Percentiles rank a stretch among this genome's conserved stretches.
Conservation (phyloP, 1,139 yeast species). For the Debaryomyces robertsiae region DNA sequence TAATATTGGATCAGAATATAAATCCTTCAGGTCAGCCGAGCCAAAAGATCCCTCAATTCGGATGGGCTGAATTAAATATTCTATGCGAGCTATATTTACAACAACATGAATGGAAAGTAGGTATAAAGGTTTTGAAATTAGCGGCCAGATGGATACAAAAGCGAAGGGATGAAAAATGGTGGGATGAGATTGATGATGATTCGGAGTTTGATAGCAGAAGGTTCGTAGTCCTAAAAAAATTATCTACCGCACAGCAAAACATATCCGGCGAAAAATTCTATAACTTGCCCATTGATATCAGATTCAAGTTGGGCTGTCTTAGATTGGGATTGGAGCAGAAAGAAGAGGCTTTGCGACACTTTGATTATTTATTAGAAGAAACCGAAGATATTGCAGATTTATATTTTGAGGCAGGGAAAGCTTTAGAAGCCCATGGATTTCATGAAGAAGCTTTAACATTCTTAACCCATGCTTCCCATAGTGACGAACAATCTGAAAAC, state of each 20-base stretch:
- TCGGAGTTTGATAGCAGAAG: slow-evolving; percentile 71
- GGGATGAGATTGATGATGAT: slow-evolving; percentile 80
- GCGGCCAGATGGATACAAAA: slow-evolving; percentile 84
- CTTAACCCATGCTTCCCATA: slow-evolving; percentile 53
- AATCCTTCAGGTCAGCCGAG: slow-evolving; percentile 31
- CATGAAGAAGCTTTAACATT: slow-evolving; percentile 73
- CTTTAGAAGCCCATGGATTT: slow-evolving; percentile 66
- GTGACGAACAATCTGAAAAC: slow-evolving; percentile 47
- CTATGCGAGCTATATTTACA: slow-evolving; percentile 75
- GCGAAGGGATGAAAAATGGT: slow-evolving; percentile 71
- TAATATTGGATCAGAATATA: slow-evolving; percentile 60
- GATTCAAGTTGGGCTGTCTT: slow-evolving; percentile 76
- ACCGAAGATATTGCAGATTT: slow-evolving; percentile 71
- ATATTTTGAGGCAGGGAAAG: slow-evolving; percentile 73
- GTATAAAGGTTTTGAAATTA: slow-evolving; percentile 64
- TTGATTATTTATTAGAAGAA: slow-evolving; percentile 59
- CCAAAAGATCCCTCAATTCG: slow-evolving; percentile 53
- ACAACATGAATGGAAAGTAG: slow-evolving; percentile 59
- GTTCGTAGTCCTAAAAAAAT: slow-evolving; percentile 32
- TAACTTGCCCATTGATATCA: slow-evolving; percentile 78
- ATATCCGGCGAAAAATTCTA: slow-evolving; percentile 37
- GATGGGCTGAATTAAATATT: slow-evolving; percentile 88
- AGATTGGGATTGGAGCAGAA: slow-evolving; percentile 66
- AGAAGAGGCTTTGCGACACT: slow-evolving; percentile 69
- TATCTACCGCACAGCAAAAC: slow-evolving; percentile 19